Evolutionary conservation across 2,329 filamentous ascomycete genomes (phyloP).

Genomic region (Sarocladiaceae sp.): DNA sequence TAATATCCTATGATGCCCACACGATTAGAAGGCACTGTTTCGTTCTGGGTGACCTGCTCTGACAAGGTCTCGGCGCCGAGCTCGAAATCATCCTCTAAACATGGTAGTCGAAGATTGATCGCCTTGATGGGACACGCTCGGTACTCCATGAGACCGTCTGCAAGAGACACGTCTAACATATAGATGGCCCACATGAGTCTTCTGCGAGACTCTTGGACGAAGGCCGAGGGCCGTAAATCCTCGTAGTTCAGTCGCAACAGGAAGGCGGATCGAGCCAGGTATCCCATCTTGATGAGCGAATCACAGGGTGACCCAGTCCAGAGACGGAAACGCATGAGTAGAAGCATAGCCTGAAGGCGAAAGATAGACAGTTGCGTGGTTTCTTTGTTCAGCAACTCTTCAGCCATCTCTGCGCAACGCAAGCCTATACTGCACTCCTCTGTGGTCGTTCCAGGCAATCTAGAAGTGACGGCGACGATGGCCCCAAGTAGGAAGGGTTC

Average conservation of each 20-base stretch:
- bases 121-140: background rate
- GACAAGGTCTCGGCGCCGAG: constrained; percentile 4
- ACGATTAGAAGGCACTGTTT: background rate
- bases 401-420: constrained; percentile 5
- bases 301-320: constrained; percentile 2
- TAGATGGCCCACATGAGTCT: constrained; percentile 9
- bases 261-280: constrained; percentile 3
- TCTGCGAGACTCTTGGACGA: constrained; percentile 9
- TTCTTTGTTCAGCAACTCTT: background rate
- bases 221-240: background rate
- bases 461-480: constrained; percentile 6
- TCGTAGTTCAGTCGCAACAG: constrained; percentile 4
- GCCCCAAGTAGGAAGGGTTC: background rate
- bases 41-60: background rate
- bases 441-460: background rate
- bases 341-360: background rate
- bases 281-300: background rate
- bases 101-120: constrained; percentile 8
- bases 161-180: constrained; percentile 6
- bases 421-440: constrained; percentile 5
- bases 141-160: constrained; percentile 4
- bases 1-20: constrained; percentile 9
- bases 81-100: constrained; percentile 10
- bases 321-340: constrained; percentile 2
- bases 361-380: background rate